These are phyloP conservation scores for Aureobasidium melanogenum DNA, from an alignment of 2,329 filamentous ascomycete species.

Conservation along the genomic window DNA sequence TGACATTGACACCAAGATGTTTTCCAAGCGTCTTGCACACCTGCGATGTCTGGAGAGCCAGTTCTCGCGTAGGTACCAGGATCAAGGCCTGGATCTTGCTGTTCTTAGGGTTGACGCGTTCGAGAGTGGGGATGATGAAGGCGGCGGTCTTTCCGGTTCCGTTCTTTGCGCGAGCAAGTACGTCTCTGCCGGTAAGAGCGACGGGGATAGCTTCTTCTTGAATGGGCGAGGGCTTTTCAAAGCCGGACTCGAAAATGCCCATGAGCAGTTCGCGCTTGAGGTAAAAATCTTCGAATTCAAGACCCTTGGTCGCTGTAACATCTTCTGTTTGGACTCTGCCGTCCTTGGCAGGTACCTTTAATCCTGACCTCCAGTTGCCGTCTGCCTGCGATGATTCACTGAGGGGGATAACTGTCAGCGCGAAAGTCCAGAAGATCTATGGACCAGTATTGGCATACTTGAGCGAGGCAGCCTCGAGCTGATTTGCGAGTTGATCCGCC, in stretches of 20 bases:
- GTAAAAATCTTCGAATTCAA: conserved; percentile 96
- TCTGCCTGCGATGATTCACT: conserved; percentile 29
- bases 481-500: conserved; percentile 44
- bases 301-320: conserved; percentile 94
- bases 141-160: conserved; percentile 97
- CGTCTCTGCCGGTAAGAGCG: conserved; percentile 86
- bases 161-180: conserved; percentile 94
- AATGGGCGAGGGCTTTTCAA: conserved; percentile 96
- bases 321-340: conserved; percentile 80
- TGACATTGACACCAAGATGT: conserved; percentile 93
- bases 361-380: conserved; percentile 64
- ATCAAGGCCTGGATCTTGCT: conserved; percentile 95
- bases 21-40: conserved; percentile 98
- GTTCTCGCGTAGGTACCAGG: conserved; percentile 89
- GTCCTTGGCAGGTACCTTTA: conserved; percentile 67
- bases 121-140: conserved; percentile 90
- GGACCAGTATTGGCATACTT: conserved; percentile 26
- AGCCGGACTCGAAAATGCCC: conserved; percentile 98
- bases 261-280: conserved; percentile 93
- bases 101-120: conserved; percentile 94
- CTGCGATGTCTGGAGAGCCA: conserved; percentile 96
- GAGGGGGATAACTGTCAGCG: conserved; percentile 10
- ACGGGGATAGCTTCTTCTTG: conserved; percentile 99
- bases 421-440: conserved; percentile 9
- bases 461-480: conserved; percentile 48